Conservation (phyloP, 176 grass and related monocot genomes). For the Carex parvula region DNA sequence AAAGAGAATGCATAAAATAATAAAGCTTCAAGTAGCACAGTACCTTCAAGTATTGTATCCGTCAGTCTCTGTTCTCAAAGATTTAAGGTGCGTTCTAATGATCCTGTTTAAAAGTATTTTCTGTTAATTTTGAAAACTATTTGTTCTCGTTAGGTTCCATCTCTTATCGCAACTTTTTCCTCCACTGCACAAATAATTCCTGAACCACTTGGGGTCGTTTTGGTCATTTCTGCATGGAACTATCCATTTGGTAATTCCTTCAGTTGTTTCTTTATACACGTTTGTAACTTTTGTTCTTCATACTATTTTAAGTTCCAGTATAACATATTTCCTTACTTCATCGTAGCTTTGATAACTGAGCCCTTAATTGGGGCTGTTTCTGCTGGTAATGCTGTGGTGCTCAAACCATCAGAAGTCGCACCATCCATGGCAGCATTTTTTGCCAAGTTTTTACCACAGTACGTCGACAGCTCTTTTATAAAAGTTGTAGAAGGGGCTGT, state of each 20-base stretch:
- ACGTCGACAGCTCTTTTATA: constrained; percentile 55
- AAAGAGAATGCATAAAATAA: background rate
- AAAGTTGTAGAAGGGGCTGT: constrained; percentile 64
- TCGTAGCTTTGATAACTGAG: constrained; percentile 45
- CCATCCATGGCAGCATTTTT: constrained; percentile 57
- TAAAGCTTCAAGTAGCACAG: background rate
- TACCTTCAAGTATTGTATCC: background rate
- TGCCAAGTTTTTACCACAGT: constrained; percentile 42
- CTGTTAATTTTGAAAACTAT: background rate
- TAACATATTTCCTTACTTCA: background rate
- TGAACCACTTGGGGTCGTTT: constrained; percentile 76
- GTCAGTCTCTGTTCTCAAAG: background rate
- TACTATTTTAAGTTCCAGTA: background rate
- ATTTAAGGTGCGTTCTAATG: background rate
- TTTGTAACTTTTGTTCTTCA: background rate
- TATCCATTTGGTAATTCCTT: constrained; percentile 51
- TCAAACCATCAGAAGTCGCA: constrained; percentile 80
- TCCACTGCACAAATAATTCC: constrained; percentile 45
- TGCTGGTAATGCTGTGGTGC: constrained; percentile 61
- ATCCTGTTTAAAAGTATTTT: background rate
- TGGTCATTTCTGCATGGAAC: constrained; percentile 84
- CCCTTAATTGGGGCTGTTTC: constrained; percentile 63
- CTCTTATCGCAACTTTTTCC: constrained; percentile 57
- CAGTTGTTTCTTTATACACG: background rate
- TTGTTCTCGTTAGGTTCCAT: constrained; percentile 28